Conservation (phyloP, 768 basidiomycete species). For the Suillus placidus region DNA sequence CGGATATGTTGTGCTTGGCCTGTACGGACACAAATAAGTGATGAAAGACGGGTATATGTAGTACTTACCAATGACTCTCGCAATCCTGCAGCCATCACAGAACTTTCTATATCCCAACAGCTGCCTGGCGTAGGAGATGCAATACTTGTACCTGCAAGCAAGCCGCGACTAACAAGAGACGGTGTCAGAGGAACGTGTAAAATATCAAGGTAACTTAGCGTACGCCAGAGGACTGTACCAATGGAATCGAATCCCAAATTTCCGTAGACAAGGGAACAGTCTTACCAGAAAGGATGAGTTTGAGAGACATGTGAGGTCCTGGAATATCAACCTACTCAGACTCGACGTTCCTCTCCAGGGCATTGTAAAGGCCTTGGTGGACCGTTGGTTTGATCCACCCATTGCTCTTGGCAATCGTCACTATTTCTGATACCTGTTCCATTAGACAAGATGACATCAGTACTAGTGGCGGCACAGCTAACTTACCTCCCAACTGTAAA, state of each 20-base stretch:
- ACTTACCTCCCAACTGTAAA: slow-evolving; percentile 18
- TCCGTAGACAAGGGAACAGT: slow-evolving; percentile 26
- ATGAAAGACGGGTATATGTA: neutral
- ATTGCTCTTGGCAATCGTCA: slow-evolving; percentile 26
- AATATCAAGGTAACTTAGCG: neutral
- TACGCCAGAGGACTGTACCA: slow-evolving; percentile 34
- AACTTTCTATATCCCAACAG: neutral
- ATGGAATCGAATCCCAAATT: slow-evolving; percentile 33
- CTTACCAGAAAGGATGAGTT: neutral
- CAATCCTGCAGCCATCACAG: slow-evolving; percentile 1
- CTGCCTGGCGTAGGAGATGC: slow-evolving; percentile 7
- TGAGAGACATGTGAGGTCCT: neutral
- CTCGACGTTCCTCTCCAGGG: slow-evolving; percentile 23
- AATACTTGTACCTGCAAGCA: slow-evolving; percentile 39
- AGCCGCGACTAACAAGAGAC: slow-evolving; percentile 12
- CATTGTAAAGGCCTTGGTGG: slow-evolving; percentile 29
- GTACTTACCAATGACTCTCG: neutral
- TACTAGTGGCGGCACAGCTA: neutral
- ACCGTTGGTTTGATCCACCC: slow-evolving; percentile 28
- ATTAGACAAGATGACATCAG: neutral
- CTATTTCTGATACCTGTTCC: slow-evolving; percentile 28
- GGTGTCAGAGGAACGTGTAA: neutral
- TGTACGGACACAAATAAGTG: neutral
- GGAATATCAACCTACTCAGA: slow-evolving; percentile 14
- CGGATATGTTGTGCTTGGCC: slow-evolving; percentile 36